Evolutionary conservation across 441 rosid species (phyloP), one percentile per base, ranked within the genome.

Genomic region (Cnidoscolus chayamansa): DNA sequence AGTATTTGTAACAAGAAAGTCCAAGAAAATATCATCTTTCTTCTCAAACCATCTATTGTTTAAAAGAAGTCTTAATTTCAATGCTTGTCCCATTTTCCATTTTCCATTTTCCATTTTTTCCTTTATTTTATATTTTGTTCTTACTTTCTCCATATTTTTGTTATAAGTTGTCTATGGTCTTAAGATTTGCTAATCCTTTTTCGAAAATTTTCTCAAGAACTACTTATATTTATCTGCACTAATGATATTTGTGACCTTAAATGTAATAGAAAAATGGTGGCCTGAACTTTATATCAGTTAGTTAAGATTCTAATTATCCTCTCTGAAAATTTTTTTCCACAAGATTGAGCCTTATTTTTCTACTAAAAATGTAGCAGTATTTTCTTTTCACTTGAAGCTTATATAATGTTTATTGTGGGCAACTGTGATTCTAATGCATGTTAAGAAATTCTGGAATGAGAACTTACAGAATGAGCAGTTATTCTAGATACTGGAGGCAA

Each of bases 401-500:
- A 47, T 48, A 43, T 62, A 40, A 54, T 56, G 63, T 32, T 51
- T 32, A 50, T 7, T 60, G 10, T 57, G 65, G 30, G 66, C 49
- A 68, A 20, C 62, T 63, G 15, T 37, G 25, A 48, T 72, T 47
- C 48, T 69, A 55, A 30, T 71, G 58, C 47, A 60, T 77, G 30
- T 35, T 54, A 45, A 35, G 67, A 51, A 67, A 49, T 63, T 48
- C 60, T 77, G 64, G 58, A 72, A 71, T 70, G 25, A 35, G 58
- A 73, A 76, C 83, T 84, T 53, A 83, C 79, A 67, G 69, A 79
- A 77, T 72, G 67, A 71, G 82, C 81, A 80, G 84, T 86, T 81
- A 77, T 79, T 86, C 62, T 82, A 94, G 97, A 85, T 91, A 73
- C 70, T 80, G 79, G 96, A 91, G 79, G 76, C 89, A 37, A 94